Percentiles rank a stretch among this genome's conserved stretches.
phyloP scores from a whole-genome alignment of 2,329 filamentous ascomycete species.

The Aspergillus flavus region DNA sequence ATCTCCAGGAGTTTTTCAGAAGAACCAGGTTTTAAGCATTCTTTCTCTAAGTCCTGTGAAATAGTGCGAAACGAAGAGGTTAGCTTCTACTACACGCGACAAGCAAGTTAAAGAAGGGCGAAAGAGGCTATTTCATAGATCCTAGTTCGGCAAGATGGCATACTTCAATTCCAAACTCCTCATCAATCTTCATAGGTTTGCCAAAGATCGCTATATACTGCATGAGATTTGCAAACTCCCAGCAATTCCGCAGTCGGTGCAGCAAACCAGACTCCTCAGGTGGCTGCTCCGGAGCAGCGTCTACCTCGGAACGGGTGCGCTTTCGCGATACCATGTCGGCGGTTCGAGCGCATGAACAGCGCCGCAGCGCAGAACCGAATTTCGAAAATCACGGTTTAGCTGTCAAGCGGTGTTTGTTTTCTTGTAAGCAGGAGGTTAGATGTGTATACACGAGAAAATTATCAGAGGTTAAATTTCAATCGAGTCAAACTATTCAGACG shows the following conservation, averaged over 20 bases:
- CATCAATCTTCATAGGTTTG: conserved; percentile 83
- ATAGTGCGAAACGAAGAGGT: conserved; percentile 10
- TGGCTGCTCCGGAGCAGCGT: conserved; percentile 49
- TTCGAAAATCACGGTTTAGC: not conserved
- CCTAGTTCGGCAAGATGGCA: conserved; percentile 23
- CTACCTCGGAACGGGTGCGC: conserved; percentile 58
- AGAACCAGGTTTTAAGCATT: conserved; percentile 75
- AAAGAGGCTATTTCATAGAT: conserved; percentile 1
- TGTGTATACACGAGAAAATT: not conserved
- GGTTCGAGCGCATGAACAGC: conserved; percentile 33
- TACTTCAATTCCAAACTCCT: conserved; percentile 89
- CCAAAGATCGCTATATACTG: conserved; percentile 95
- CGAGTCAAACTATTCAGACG: not conserved
- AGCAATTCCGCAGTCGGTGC: conserved; percentile 78
- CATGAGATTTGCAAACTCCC: conserved; percentile 92
- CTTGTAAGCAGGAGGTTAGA: not conserved
- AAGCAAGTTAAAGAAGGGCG: conserved; percentile 8
- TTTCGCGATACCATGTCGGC: conserved; percentile 58
- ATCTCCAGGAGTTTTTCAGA: conserved; percentile 78
- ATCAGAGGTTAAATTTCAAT: not conserved
- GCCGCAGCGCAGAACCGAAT: conserved; percentile 26
- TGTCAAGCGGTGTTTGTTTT: not conserved
- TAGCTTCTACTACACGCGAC: conserved; percentile 17
- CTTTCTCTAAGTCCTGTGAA: conserved; percentile 77
- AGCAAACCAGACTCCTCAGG: conserved; percentile 52